A percentile compares a stretch with the other conserved stretches of the same genome.
phyloP scores from a whole-genome alignment of 1,139 yeast genomes.

The Geotrichum candidum region DNA sequence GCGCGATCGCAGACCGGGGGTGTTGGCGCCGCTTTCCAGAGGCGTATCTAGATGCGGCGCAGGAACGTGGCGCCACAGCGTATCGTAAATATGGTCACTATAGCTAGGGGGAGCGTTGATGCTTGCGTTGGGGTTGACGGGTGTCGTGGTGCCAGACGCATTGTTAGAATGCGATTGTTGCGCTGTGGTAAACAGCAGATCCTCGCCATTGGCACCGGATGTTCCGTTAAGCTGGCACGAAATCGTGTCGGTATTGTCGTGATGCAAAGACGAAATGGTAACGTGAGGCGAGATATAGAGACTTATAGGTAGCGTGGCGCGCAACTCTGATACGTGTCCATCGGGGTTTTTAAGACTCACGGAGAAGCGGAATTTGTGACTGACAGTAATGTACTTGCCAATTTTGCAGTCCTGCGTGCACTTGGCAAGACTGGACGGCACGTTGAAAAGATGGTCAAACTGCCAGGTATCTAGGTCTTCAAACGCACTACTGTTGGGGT shows the following conservation, averaged over 20 bases:
- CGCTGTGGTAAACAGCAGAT: slow-evolving; percentile 7
- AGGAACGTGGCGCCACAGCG: slow-evolving; percentile 66
- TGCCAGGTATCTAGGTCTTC: slow-evolving; percentile 70
- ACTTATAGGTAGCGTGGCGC: slow-evolving; percentile 67
- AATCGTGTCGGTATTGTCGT: slow-evolving; percentile 39
- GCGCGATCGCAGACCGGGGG: slow-evolving; percentile 1
- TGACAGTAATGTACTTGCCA: slow-evolving; percentile 52
- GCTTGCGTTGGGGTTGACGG: background rate
- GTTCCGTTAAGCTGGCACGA: slow-evolving; percentile 5
- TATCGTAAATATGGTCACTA: slow-evolving; percentile 77
- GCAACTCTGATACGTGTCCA: slow-evolving; percentile 68
- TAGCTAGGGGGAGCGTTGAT: slow-evolving; percentile 83
- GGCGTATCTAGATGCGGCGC: slow-evolving; percentile 55
- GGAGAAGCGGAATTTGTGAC: slow-evolving; percentile 64
- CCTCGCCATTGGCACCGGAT: background rate
- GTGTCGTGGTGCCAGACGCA: background rate
- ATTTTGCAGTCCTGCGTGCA: slow-evolving; percentile 80
- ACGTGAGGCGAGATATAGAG: slow-evolving; percentile 78
- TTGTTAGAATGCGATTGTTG: background rate
- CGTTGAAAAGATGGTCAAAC: slow-evolving; percentile 49
- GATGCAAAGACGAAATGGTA: slow-evolving; percentile 35
- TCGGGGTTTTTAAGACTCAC: slow-evolving; percentile 63
- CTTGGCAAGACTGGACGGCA: slow-evolving; percentile 68
- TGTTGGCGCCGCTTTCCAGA: slow-evolving; percentile 8
- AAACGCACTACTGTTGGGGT: slow-evolving; percentile 38